These are phyloP conservation scores for Pichia sp. DNA, from an alignment of 1,139 yeast genomes.

Conservation along the genomic window DNA sequence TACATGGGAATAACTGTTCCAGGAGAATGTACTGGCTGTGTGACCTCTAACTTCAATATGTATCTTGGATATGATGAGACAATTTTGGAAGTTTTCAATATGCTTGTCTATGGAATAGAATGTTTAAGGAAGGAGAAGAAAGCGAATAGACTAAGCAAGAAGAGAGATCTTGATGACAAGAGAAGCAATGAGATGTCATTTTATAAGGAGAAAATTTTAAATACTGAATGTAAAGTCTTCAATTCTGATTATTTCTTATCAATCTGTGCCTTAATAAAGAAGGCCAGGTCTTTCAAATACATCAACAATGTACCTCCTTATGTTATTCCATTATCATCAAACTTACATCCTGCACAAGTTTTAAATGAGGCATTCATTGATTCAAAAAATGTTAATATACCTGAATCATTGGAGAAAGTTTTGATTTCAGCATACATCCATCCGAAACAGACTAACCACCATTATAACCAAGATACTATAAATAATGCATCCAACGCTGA, in stretches of 20 bases:
- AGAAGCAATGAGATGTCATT: not conserved
- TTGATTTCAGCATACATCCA: slow-evolving; percentile 27
- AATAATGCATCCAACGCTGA: no score
- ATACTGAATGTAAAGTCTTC: slow-evolving; percentile 8
- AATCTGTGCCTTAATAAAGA: slow-evolving; percentile 16
- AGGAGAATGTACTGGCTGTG: slow-evolving; percentile 15
- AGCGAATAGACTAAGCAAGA: not conserved
- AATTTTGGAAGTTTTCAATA: slow-evolving; percentile 36
- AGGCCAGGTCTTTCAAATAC: slow-evolving; percentile 24
- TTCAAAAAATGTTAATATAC: slow-evolving; percentile 12
- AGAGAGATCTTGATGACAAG: not conserved
- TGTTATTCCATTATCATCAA: slow-evolving; percentile 20
- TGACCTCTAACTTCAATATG: slow-evolving; percentile 38
- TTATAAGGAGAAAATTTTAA: slow-evolving; percentile 8
- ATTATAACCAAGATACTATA: no score
- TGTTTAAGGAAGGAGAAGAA: slow-evolving; percentile 26
- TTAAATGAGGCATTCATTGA: slow-evolving; percentile 15
- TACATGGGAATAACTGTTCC: slow-evolving; percentile 25
- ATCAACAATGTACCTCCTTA: slow-evolving; percentile 26
- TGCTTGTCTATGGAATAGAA: slow-evolving; percentile 34
- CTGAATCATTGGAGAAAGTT: slow-evolving; percentile 1
- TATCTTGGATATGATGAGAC: slow-evolving; percentile 50
- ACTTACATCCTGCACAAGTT: slow-evolving; percentile 25
- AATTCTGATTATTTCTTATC: slow-evolving; percentile 13
- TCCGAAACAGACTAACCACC: slow-evolving; percentile 7